Evolutionary conservation across 441 rosid species (phyloP), one percentile per base, ranked within the genome.

Genomic region (Geranium incanum): DNA sequence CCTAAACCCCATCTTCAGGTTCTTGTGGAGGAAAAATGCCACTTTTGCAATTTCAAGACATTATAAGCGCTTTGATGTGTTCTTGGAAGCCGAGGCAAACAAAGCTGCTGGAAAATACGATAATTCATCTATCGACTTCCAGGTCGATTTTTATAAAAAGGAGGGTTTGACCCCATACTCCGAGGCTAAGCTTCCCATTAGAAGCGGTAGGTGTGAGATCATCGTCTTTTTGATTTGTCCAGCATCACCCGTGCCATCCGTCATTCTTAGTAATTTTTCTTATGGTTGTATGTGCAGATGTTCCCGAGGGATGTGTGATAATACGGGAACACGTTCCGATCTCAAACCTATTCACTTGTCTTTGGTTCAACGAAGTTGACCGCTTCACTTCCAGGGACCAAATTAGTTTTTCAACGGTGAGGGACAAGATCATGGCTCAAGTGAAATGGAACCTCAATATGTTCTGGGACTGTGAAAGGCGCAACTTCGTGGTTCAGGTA

Each of bases 261-360:
- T 57, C 7, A 55, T n/a, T 13, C 3, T 57, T 15, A 19, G 64
- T 57, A 16, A 21, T 21, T 15, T 57, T 19, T 57, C 6, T 57
- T 16, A 15, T 69, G 73, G 62, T 67, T 79, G 73, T 69, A 19
- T 75, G 68, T 84, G 80, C 86, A 95, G 99, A 95, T 84, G 96
- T 95, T 74, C 99, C 99, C n/a, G 99, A 95, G 84, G 99, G 99
- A 28, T 95, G 99, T 68, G 99, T 95, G 68, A 83, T 95, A 65
- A 75, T 95, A 72, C 89, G 97, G 81, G 99, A 95, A 85, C 99
- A 95, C 70, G 84, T 87, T 72, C 97, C 99, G 13, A 84, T 95
- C 38, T 87, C 93, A 82, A 95, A 95, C 84, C 93, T 92, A 73
- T 88, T 95, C 66, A 80, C 91, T 64, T 95, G 97, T 68, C 99